Conservation (phyloP, 805 yeast genomes). For the Suhomyces prunicola region DNA sequence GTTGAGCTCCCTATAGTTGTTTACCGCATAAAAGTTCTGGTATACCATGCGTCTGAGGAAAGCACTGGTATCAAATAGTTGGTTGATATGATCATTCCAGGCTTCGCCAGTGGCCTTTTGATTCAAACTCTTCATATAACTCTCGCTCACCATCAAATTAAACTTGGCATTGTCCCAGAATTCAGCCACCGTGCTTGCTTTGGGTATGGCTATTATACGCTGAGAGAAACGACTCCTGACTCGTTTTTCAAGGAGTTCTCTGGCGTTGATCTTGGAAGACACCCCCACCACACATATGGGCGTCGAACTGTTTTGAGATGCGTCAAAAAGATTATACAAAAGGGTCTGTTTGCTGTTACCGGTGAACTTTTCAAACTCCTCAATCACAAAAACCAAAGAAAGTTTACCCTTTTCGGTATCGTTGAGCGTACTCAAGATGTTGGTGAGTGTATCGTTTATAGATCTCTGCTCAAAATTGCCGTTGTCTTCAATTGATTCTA, state of each 20-base stretch:
- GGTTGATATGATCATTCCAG: constrained; percentile 46
- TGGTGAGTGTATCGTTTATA: constrained; percentile 58
- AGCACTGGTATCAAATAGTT: constrained; percentile 4
- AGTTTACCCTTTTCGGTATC: constrained; percentile 24
- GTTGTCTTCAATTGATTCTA: not conserved
- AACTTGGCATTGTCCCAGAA: constrained; percentile 49
- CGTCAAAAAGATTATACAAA: constrained; percentile 82
- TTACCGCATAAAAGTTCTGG: constrained; percentile 54
- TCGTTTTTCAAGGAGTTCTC: constrained; percentile 85
- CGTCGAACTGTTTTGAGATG: constrained; percentile 64
- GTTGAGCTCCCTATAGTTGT: constrained; percentile 51
- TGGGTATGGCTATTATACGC: constrained; percentile 59
- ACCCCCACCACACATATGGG: constrained; percentile 83
- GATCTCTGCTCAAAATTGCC: constrained; percentile 47
- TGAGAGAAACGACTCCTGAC: constrained; percentile 89
- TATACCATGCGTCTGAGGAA: constrained; percentile 11
- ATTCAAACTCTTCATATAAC: constrained; percentile 14
- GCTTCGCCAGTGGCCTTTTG: constrained; percentile 20
- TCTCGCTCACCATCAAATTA: constrained; percentile 28
- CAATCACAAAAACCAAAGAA: constrained; percentile 75
- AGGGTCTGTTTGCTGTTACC: constrained; percentile 73
- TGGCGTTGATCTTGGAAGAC: constrained; percentile 67
- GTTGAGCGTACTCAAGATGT: constrained; percentile 49
- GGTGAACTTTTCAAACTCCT: constrained; percentile 81
- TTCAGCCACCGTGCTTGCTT: constrained; percentile 44